Percentiles rank a stretch among this genome's conserved stretches.
These are phyloP conservation scores for Periconia macrospinosa DNA, from an alignment of 2,329 filamentous ascomycete species.

Conservation along the genomic window DNA sequence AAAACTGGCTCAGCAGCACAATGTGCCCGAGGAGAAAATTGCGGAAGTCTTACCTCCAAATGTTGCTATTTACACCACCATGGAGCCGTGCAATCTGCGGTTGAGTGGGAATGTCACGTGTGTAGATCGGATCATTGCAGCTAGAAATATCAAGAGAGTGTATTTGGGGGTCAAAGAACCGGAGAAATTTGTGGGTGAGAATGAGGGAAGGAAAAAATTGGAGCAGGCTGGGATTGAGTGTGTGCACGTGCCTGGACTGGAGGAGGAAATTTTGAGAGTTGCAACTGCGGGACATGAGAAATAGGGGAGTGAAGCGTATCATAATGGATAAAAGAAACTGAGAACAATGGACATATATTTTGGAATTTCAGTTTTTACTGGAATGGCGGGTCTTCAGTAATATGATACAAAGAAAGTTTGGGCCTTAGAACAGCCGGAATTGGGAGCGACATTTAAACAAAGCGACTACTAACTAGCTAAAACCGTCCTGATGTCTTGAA, in stretches of 20 bases:
- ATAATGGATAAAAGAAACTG: too few relatives aligned
- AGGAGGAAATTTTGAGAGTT: constrained; percentile 77
- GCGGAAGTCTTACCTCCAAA: constrained; percentile 55
- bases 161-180: constrained; percentile 90
- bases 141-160: constrained; percentile 68
- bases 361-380: too few relatives aligned
- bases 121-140: constrained; percentile 72
- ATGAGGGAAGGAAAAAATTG: constrained; percentile 72
- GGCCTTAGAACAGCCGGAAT: too few relatives aligned
- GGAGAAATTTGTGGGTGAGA: constrained; percentile 83
- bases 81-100: constrained; percentile 80
- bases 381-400: too few relatives aligned
- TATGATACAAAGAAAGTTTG: too few relatives aligned
- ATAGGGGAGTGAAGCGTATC: constrained; percentile 2
- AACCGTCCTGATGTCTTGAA: too few relatives aligned
- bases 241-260: constrained; percentile 71
- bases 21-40: constrained; percentile 57
- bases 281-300: constrained; percentile 77
- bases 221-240: constrained; percentile 73
- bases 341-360: too few relatives aligned
- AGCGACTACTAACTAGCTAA: too few relatives aligned
- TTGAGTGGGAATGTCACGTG: constrained; percentile 76
- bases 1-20: constrained; percentile 60
- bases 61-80: constrained; percentile 81
- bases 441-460: too few relatives aligned